Evolutionary conservation across 148 eudicot species (phyloP), one percentile per base, ranked within the genome.

Genomic region (Amaranthus cruentus): DNA sequence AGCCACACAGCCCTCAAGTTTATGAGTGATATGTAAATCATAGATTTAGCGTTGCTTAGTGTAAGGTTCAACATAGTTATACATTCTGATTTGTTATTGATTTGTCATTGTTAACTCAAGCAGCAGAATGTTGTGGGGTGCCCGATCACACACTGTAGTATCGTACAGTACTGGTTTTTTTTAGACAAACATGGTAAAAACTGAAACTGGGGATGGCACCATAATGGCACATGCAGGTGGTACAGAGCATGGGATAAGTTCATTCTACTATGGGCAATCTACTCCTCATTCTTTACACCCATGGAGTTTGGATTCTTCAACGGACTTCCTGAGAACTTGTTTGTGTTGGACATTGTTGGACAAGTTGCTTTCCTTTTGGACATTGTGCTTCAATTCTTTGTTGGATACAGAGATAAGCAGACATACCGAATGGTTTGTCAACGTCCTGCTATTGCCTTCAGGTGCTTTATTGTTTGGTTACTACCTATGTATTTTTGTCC

Each of bases 231-330:
- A 56, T 89, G 83, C 97, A 95, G 99, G 87, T 92, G 88, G 87
- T 90, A 92, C 71, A 80, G 66, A 18, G 75, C 83, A 53, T 95
- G 99, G 99, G 86, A 84, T 47, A 86, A 86, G 56, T 78, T 95
- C 81, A 95, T 95, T 72, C 70, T 90, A 49, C 5, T 85, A 47
- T 93, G 93, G 93, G 98, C 98, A 46, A 43, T 93, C 47, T 93
- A 93, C 76, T 90, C 96, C 8, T 88, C 96, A 6, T 86, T 87
- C 83, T 93, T 92, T 77, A 92, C 99, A 46, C 99, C 99, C 42
- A 72, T 95, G 87, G 99, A 95, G 90, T 95, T 92, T 15, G 99
- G 91, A 42, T 95, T 95, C 86, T 95, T 88, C 79, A 81, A 94
- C 38, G 99, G 99, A 66, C 83, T 95, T 61, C 99, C 96, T 0